Evolutionary conservation across 805 yeast genomes (phyloP).

Genomic region (Suhomyces faveliae): DNA sequence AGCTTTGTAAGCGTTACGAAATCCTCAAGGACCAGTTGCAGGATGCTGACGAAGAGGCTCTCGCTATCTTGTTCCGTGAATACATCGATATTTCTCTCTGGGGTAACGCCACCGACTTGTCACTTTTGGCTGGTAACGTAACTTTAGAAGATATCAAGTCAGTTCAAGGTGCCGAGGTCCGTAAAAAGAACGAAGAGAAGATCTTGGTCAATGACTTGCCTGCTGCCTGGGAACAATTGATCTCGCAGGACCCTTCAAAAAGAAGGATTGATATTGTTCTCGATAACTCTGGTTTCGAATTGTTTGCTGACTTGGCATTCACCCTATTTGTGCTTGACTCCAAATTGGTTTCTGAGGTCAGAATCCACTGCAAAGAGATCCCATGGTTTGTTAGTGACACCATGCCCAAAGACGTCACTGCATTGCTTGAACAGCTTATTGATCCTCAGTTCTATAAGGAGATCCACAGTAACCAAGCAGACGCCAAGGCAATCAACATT

Average conservation of each 20-base stretch:
- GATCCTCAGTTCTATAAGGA: slow-evolving; percentile 53
- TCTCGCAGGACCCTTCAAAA: slow-evolving; percentile 16
- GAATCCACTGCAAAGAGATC: slow-evolving; percentile 81
- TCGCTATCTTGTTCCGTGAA: slow-evolving; percentile 69
- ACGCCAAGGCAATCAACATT: slow-evolving; percentile 19
- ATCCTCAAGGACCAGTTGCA: slow-evolving; percentile 35
- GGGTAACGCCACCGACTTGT: slow-evolving; percentile 98
- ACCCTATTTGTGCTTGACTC: slow-evolving; percentile 60
- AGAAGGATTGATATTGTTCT: slow-evolving; percentile 76
- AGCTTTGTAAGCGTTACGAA: slow-evolving; percentile 62
- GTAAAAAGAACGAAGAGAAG: slow-evolving; percentile 77
- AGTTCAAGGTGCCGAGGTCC: slow-evolving; percentile 85
- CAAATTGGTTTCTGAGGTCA: slow-evolving; percentile 60
- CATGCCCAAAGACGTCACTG: slow-evolving; percentile 72
- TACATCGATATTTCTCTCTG: slow-evolving; percentile 86
- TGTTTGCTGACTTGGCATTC: slow-evolving; percentile 78
- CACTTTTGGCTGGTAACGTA: slow-evolving; percentile 83
- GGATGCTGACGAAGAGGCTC: slow-evolving; percentile 37
- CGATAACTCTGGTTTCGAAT: slow-evolving; percentile 94
- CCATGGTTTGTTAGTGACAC: slow-evolving; percentile 99
- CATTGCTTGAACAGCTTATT: slow-evolving; percentile 55
- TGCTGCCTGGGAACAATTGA: slow-evolving; percentile 58
- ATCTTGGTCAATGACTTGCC: slow-evolving; percentile 75
- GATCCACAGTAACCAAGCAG: slow-evolving; percentile 17
- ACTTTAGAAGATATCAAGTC: slow-evolving; percentile 81